Evolutionary conservation across 139 green algal species (phyloP), one percentile per base, ranked within the genome.

Genomic region (Nannochloris sp.): DNA sequence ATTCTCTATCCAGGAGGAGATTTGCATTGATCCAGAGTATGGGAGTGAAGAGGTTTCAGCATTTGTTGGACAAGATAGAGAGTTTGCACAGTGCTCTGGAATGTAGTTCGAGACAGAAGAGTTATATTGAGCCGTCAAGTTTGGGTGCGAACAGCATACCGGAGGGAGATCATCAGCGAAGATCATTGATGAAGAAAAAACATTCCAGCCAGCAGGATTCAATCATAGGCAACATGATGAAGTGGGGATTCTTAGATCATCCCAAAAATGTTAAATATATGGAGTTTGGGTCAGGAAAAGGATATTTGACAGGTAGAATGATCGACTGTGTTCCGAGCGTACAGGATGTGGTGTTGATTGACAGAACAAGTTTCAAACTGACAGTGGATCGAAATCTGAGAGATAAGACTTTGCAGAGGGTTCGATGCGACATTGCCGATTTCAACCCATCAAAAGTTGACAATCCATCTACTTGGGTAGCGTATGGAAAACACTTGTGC

Each of bases 401-500:
- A 0, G 56, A 73, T 56, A 67, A 79, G 37, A 20, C 50, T 1
- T 33, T 91, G 33, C 50, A 72, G 11, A 63, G 84, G 23, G 45
- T 85, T 55, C 66, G 72, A 12, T 69, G 73, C 12, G 80, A 89
- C 66, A 72, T 91, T 30, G 76, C 76, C 45, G 77, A 90, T 64
- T 85, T 86, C 46, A 66, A 78, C 14, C 66, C 72, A 3, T 45
- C 49, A 0, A 16, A 23, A 30, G 11, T 43, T 33, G 9, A 63
- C 26, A 44, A 61, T 45, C 25, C 49, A n/a, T 46, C 49, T 10
- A 43, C 60, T 12, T 88, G 82, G 79, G 59, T 87, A 4, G 80
- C 65, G 1, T 53, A 82, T 9, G 84, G 79, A 56, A 93, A 93
- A 65, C 86, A 93, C 63, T 76, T 93, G 2, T 94, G 87, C 66